Evolutionary conservation across 192 early-diverging fungal species (phyloP), one percentile per base, ranked within the genome.

Genomic region (Piromyces finnis): DNA sequence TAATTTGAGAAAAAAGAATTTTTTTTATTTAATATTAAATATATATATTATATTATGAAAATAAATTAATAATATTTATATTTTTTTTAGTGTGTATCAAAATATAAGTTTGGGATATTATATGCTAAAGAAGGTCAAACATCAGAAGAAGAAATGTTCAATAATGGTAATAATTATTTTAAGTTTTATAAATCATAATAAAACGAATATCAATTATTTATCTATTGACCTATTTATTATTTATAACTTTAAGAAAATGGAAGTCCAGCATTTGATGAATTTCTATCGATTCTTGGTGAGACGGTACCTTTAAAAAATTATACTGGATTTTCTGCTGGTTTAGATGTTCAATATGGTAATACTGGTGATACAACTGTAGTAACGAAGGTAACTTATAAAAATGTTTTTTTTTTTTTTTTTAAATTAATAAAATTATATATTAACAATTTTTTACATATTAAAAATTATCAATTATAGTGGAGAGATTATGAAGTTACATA

Each of bases 81-180:
- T n/a, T n/a, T n/a, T 14, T 15, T 22, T 68, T 27, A 68, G 51
- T 68, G 51, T 68, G 51, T 68, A n/a, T 9, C 0, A n/a, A 68
- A 68, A 68, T 68, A 11, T n/a, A 68, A 68, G n/a, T 68, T 68
- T 68, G 51, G 51, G 26, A n/a, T 68, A 9, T 68, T 68, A 68
- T 68, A 68, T n/a, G 51, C 51, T 26, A 68, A 68, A 68, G 51
- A 68, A 29, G 86, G 83, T 17, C 87, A 88, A 77, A 86, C 32
- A 13, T 81, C 84, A 11, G 87, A 88, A 36, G 84, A 88, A 18
- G 84, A 88, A 41, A 80, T 84, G 22, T 88, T 88, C 51, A 41
- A 82, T 51, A 88, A 88, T 80, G 87, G 87, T 85, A 83, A 18
- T 51, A 17, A 18, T n/a, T n/a, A n/a, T n/a, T n/a, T n/a, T n/a